Percentiles rank a stretch among this genome's conserved stretches.
phyloP scores from a whole-genome alignment of 192 early-diverging fungal genomes.

The Gaertneriomyces sp. region DNA sequence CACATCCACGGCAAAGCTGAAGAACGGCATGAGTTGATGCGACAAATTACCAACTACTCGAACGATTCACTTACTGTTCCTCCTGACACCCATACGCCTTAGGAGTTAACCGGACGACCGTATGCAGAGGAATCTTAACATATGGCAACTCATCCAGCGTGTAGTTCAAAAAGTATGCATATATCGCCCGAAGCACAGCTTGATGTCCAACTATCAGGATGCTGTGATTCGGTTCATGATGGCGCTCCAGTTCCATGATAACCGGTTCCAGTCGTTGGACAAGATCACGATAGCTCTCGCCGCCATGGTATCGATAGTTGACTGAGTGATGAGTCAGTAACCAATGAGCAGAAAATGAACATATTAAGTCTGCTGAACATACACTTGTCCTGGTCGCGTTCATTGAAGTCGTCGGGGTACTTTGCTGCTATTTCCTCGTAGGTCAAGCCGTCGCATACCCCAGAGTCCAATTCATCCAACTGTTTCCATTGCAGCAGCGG shows the following conservation, averaged over 20 bases:
- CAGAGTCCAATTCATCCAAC: slow-evolving; percentile 95
- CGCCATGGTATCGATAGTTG: slow-evolving; percentile 55
- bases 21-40: slow-evolving; percentile 13
- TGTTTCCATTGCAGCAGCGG: slow-evolving; percentile 96
- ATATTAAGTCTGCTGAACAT: slow-evolving; percentile 32
- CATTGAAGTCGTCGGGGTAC: slow-evolving; percentile 91
- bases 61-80: slow-evolving; percentile 62
- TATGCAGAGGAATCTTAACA: slow-evolving; percentile 97
- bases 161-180: slow-evolving; percentile 95
- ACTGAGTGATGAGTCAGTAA: slow-evolving; percentile 8
- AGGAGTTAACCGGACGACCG: slow-evolving; percentile 93
- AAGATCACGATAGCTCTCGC: slow-evolving; percentile 90
- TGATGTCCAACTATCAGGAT: slow-evolving; percentile 98
- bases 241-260: slow-evolving; percentile 98
- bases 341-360: not conserved
- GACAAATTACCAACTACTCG: not conserved
- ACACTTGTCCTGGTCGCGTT: slow-evolving; percentile 97
- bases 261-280: slow-evolving; percentile 96
- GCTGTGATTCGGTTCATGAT: slow-evolving; percentile 69
- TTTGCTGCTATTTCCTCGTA: slow-evolving; percentile 96
- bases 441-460: slow-evolving; percentile 97
- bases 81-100: slow-evolving; percentile 95
- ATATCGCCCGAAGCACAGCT: slow-evolving; percentile 94
- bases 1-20: slow-evolving; percentile 77
- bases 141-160: slow-evolving; percentile 95